phyloP scores from a whole-genome alignment of 305 asterid genomes.

The Fraxinus latifolia region DNA sequence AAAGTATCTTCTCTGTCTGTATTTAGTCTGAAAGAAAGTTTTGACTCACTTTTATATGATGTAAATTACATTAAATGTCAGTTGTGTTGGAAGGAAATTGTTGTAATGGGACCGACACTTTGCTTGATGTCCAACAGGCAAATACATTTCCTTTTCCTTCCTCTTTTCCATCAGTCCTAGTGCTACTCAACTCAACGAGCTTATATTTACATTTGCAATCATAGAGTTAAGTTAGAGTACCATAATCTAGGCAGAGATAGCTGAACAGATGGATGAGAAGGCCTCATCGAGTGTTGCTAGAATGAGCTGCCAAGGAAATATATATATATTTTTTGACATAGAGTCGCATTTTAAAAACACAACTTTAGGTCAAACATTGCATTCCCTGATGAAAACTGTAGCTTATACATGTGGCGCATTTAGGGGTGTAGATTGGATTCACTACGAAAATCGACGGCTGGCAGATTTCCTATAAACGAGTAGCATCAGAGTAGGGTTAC shows the following conservation, averaged over 20 bases:
- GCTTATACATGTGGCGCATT: background rate
- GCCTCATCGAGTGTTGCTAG: background rate
- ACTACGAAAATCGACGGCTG: background rate
- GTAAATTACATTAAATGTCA: constrained; percentile 11
- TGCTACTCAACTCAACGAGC: background rate
- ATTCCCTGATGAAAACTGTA: background rate
- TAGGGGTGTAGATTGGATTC: background rate
- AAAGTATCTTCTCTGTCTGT: background rate
- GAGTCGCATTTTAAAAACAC: background rate
- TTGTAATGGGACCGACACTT: constrained; percentile 18
- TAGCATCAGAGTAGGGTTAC: background rate
- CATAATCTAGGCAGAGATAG: background rate
- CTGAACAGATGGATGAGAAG: background rate
- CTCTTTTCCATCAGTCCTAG: background rate
- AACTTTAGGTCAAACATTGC: background rate
- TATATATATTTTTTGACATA: background rate
- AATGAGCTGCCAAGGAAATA: background rate
- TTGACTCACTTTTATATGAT: background rate
- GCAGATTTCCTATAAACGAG: background rate
- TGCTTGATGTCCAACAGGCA: background rate
- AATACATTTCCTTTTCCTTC: background rate
- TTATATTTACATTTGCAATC: background rate
- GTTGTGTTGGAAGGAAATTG: constrained; percentile 16
- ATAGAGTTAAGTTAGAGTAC: background rate
- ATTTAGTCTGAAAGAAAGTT: background rate